Base-by-base conservation (phyloP, 2,329 filamentous ascomycete genomes). In the Chaetothyriales sp. region DNA sequence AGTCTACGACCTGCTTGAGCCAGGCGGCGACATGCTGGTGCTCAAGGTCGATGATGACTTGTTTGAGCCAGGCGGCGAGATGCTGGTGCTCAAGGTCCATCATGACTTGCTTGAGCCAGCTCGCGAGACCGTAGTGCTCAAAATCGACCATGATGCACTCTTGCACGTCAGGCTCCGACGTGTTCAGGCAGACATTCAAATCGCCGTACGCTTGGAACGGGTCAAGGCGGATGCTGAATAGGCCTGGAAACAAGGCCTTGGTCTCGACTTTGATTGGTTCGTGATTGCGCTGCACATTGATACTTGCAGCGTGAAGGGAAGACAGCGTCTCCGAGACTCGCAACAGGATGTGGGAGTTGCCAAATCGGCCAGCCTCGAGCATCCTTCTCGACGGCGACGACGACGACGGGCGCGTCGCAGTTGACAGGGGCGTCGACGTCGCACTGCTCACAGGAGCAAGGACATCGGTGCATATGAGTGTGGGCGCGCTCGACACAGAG, bases 181-280 rank as follows among this genome's bases (percentile, higher is more conserved):
- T 66, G 37, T 62, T 65, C 46, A 78, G 69, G 29, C 68, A 73
- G 40, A 78, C 67, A 53, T 76, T 72, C 55, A 78, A 65, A 19
- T 64, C 56, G 2, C 75, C 73, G 50, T 72, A 67, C 8, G 73
- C 69, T 59, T 77, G 71, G 52, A 72, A 70, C 44, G 70, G 67
- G 48, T 74, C 70, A 15, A 78, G 62, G 25, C 70, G 70, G 40
- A 79, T 64, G 13, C 73, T 69, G 56, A 78, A 78, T 6, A 77
- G 72, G 7, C 75, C 75, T 33, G 75, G 72, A 52, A 77, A 74
- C 7, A 77, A 67, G 45, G 69, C 70, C 40, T 72, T 72, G n/a
- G 74, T 63, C 52, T 73, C 67, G 52, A 73, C 70, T 22, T 71
- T 60, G 46, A 73, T 62, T 33, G 65, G 56, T 15, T 66, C 64